Evolutionary conservation across 257 asterid species (phyloP).

Genomic region (Oldenlandia corymbosa): DNA sequence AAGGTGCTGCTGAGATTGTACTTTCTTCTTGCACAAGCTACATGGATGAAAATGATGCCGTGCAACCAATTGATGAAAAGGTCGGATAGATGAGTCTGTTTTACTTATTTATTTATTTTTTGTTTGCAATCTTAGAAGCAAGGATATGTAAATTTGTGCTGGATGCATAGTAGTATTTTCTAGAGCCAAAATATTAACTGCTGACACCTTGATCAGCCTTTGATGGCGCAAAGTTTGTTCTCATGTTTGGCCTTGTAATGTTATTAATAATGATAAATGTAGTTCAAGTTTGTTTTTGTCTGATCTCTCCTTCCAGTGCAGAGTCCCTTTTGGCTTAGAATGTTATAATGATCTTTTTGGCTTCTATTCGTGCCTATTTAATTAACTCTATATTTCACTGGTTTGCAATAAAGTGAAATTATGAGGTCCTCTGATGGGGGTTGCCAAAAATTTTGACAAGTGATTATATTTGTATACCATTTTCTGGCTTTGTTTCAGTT

Average conservation of each 20-base stretch:
- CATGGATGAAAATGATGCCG: slow-evolving; percentile 54
- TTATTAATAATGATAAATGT: neutral
- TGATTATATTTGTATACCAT: no score
- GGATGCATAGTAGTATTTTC: neutral
- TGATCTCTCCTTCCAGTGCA: neutral
- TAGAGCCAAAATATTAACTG: neutral
- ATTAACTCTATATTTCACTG: neutral
- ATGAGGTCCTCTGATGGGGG: neutral
- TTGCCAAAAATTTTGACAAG: no score
- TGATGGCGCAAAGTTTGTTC: neutral
- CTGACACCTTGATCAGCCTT: neutral
- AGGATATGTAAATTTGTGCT: neutral
- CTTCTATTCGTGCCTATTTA: neutral
- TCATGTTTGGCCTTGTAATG: neutral
- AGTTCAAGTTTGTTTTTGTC: no score
- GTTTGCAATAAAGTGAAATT: neutral
- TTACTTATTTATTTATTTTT: neutral
- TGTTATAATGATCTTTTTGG: neutral
- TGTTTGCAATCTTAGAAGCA: neutral
- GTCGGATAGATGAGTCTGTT: slow-evolving; percentile 26
- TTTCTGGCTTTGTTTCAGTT: no score
- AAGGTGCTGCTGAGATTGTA: slow-evolving; percentile 93
- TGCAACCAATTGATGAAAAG: slow-evolving; percentile 58
- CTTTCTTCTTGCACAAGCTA: slow-evolving; percentile 65
- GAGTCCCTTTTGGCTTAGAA: no score